Evolutionary conservation across 345 rosid genomes (phyloP).

Genomic region (Lepidium didymum): DNA sequence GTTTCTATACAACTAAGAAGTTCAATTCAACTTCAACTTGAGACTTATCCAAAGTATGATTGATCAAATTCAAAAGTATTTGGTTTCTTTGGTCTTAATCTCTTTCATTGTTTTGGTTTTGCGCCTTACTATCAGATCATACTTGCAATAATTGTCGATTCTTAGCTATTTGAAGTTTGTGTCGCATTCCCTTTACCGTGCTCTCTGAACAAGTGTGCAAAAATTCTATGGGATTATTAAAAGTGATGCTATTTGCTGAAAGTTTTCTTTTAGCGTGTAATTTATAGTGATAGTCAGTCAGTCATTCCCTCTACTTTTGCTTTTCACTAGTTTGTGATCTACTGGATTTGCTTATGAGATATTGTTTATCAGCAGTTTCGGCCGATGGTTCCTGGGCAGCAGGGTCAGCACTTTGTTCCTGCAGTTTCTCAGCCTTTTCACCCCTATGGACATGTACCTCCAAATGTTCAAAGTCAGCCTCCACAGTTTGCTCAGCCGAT

Average conservation of each 20-base stretch:
- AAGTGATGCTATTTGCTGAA: background rate
- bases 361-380: conserved; percentile 48
- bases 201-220: background rate
- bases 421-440: conserved; percentile 61
- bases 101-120: background rate
- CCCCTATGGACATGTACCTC: conserved; percentile 61
- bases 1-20: background rate
- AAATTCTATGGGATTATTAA: background rate
- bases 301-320: conserved; percentile 18
- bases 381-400: conserved; percentile 54
- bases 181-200: background rate
- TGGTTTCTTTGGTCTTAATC: background rate
- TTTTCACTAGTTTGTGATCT: background rate
- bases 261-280: background rate
- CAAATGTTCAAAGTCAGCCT: conserved; percentile 52
- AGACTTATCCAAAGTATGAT: background rate
- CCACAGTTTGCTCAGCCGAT: conserved; percentile 63
- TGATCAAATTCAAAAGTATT: background rate
- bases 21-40: background rate
- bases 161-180: background rate
- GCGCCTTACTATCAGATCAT: background rate
- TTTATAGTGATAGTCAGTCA: background rate
- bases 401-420: conserved; percentile 56
- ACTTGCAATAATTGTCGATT: background rate
- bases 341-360: conserved; percentile 4